These are phyloP conservation scores for Cetraspora pellucida DNA, from an alignment of 192 early-diverging fungal genomes.

Conservation along the genomic window DNA sequence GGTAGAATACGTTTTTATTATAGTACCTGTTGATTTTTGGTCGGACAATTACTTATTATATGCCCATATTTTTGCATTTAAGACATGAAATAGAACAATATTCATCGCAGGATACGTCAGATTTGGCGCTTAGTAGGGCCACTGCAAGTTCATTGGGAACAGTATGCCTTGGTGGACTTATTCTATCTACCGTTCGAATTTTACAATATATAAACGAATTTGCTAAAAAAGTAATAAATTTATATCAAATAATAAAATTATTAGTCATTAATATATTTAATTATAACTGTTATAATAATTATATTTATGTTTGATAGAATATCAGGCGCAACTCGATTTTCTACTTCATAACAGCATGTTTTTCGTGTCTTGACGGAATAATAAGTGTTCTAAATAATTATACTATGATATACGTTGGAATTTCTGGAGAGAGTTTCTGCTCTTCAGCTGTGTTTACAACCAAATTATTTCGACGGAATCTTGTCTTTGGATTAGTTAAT, in stretches of 20 bases:
- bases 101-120: conserved; percentile 45
- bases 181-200: conserved; percentile 61
- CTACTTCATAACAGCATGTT: conserved; percentile 40
- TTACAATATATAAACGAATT: conserved; percentile 47
- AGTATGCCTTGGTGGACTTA: conserved; percentile 63
- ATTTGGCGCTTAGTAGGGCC: conserved; percentile 51
- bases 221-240: conserved; percentile 54
- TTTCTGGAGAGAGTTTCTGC: conserved; percentile 69
- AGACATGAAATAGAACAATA: conserved; percentile 44
- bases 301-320: conserved; percentile 35
- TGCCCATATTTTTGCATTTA: background rate
- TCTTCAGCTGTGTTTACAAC: conserved; percentile 59
- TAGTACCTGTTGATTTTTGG: background rate
- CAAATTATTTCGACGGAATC: conserved; percentile 74
- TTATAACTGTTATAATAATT: background rate
- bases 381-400: conserved; percentile 64
- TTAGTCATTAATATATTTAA: background rate
- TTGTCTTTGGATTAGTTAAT: conserved; percentile 68
- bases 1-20: background rate
- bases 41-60: background rate
- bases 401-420: conserved; percentile 68
- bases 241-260: background rate
- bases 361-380: conserved; percentile 46
- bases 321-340: conserved; percentile 45
- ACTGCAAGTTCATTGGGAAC: conserved; percentile 66